phyloP scores from a whole-genome alignment of 257 asterid species.

The Eucommia ulmoides region DNA sequence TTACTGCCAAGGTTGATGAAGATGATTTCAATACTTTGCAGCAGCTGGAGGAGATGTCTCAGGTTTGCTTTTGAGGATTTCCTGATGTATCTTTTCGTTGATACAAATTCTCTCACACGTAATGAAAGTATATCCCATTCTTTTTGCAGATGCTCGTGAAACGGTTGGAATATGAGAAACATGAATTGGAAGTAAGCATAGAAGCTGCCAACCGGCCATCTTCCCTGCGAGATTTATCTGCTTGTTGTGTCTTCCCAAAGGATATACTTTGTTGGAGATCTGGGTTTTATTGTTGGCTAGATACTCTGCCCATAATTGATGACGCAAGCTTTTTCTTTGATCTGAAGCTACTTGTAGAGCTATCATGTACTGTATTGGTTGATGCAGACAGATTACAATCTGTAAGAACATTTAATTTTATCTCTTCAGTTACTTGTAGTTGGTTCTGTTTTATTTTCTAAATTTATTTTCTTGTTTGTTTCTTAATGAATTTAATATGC shows the following conservation, averaged over 20 bases:
- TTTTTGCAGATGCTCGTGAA: slow-evolving; percentile 41
- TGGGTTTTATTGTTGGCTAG: slow-evolving; percentile 47
- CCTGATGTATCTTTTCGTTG: too few species aligned
- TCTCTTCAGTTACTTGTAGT: too few species aligned
- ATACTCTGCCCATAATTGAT: slow-evolving; percentile 49
- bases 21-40: slow-evolving; percentile 25
- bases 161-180: slow-evolving; percentile 51
- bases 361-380: slow-evolving; percentile 30
- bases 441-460: too few species aligned
- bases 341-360: slow-evolving; percentile 43
- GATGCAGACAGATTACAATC: slow-evolving; percentile 36
- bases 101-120: too few species aligned
- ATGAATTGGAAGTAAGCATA: slow-evolving; percentile 26
- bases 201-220: slow-evolving; percentile 14
- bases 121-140: too few species aligned
- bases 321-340: slow-evolving; percentile 67
- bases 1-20: slow-evolving; percentile 31
- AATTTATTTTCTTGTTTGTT: too few species aligned
- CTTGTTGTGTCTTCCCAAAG: slow-evolving; percentile 54
- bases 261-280: slow-evolving; percentile 34
- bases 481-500: too few species aligned
- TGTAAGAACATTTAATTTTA: too few species aligned
- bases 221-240: slow-evolving; percentile 17
- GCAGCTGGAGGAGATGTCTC: slow-evolving; percentile 73
- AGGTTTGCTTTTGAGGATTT: slow-evolving; percentile 29